Evolutionary conservation across 2,329 filamentous ascomycete genomes (phyloP).

Genomic region (Alternaria conjuncta): DNA sequence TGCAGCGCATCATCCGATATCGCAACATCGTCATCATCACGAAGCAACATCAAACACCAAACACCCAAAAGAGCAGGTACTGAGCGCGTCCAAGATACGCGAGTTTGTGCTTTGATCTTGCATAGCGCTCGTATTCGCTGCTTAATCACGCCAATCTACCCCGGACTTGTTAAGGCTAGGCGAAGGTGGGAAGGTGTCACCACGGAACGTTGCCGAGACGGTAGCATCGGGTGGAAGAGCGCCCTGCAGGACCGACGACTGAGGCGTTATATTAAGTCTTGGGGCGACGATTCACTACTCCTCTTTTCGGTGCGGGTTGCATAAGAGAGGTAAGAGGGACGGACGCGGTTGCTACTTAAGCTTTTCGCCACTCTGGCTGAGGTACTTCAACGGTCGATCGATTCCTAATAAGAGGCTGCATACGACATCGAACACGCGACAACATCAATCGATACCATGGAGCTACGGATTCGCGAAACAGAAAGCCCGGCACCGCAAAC

Average conservation of each 20-base stretch:
- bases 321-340: not conserved
- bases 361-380: not conserved
- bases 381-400: not conserved
- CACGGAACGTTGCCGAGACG: conserved; percentile 23
- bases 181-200: conserved; percentile 41
- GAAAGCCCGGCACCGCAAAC: not conserved
- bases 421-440: not conserved
- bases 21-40: conserved; percentile 12
- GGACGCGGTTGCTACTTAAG: not conserved
- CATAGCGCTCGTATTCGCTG: conserved; percentile 22
- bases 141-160: conserved; percentile 13
- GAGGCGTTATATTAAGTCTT: not conserved
- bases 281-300: not conserved
- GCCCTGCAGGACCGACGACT: not conserved
- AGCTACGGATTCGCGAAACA: not conserved
- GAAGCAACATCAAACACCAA: not conserved
- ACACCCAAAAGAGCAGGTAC: conserved; percentile 21
- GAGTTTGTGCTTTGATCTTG: conserved; percentile 20
- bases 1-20: conserved; percentile 23
- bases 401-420: not conserved
- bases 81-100: conserved; percentile 16
- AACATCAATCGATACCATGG: not conserved
- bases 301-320: not conserved
- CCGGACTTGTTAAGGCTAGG: conserved; percentile 21
- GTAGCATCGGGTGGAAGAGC: not conserved